Evolutionary conservation across 108 stramenopile genomes (phyloP).

Genomic region (Nitzschia putrida): DNA sequence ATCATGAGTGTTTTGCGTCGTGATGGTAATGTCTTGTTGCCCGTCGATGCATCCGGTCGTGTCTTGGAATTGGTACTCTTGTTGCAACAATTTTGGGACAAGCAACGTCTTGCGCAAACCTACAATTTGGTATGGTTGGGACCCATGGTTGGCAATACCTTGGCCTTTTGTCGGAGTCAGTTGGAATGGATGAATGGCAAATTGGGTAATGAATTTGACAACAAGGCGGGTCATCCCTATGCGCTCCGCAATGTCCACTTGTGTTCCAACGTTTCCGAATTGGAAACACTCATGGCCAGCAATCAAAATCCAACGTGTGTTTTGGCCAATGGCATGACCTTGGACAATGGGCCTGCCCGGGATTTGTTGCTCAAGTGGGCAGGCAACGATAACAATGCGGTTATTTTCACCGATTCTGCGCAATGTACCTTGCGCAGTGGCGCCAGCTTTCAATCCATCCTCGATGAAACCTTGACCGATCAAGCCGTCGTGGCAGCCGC

Average conservation of each 20-base stretch:
- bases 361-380: slow-evolving; percentile 80
- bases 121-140: slow-evolving; percentile 89
- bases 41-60: slow-evolving; percentile 87
- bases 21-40: slow-evolving; percentile 91
- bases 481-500: slow-evolving; percentile 3
- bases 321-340: slow-evolving; percentile 69
- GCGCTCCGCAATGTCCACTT: slow-evolving; percentile 54
- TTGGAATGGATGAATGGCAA: slow-evolving; percentile 85
- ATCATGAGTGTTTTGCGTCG: slow-evolving; percentile 81
- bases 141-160: slow-evolving; percentile 81
- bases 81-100: slow-evolving; percentile 84
- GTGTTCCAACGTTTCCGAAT: slow-evolving; percentile 55
- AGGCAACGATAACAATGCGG: slow-evolving; percentile 77
- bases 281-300: slow-evolving; percentile 46
- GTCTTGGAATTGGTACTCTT: slow-evolving; percentile 84
- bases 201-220: slow-evolving; percentile 39
- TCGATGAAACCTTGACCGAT: background rate
- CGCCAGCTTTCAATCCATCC: background rate
- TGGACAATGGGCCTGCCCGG: slow-evolving; percentile 83
- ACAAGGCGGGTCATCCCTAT: slow-evolving; percentile 49
- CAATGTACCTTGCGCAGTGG: slow-evolving; percentile 42
- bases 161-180: slow-evolving; percentile 87
- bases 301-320: slow-evolving; percentile 75
- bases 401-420: slow-evolving; percentile 77
- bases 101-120: slow-evolving; percentile 62